Percentiles rank a stretch among this genome's conserved stretches.
Conservation (phyloP, 129 eudicot species). For the Pulicaria dysenterica region DNA sequence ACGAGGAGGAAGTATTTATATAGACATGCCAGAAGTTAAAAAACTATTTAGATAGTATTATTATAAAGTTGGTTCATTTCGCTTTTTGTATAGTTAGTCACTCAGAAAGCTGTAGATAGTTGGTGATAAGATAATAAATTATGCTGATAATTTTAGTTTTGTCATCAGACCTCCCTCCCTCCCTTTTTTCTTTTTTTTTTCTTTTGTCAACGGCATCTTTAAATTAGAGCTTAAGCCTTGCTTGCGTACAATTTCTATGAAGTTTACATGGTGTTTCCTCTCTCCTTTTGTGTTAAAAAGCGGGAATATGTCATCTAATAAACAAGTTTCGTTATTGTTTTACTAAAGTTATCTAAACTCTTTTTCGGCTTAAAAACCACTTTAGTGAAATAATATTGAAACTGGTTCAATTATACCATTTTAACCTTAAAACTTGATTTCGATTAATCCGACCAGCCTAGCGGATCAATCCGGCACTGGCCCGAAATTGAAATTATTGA, state of each 20-base stretch:
- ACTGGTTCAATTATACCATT: no score
- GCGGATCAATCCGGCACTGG: no score
- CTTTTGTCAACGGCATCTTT: conserved; percentile 52
- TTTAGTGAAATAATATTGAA: no score
- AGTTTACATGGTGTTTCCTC: conserved; percentile 67
- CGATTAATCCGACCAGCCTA: no score
- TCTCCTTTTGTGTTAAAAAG: background rate
- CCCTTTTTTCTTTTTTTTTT: conserved; percentile 26
- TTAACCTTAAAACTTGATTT: no score
- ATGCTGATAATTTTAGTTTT: conserved; percentile 36
- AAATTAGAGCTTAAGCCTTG: conserved; percentile 49
- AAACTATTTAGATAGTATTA: conserved; percentile 40
- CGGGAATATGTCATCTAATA: no score
- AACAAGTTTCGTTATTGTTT: no score
- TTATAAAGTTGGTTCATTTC: conserved; percentile 36
- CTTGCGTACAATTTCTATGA: conserved; percentile 51
- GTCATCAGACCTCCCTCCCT: conserved; percentile 39
- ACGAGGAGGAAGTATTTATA: conserved; percentile 59
- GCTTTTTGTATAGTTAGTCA: conserved; percentile 56
- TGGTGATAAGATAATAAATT: conserved; percentile 43
- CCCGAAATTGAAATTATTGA: no score
- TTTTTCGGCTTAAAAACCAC: no score
- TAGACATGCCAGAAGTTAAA: conserved; percentile 52
- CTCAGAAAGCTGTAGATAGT: conserved; percentile 60
- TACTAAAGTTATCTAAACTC: no score